Base-by-base conservation (phyloP, 805 yeast genomes). In the Metschnikowia borealis region DNA sequence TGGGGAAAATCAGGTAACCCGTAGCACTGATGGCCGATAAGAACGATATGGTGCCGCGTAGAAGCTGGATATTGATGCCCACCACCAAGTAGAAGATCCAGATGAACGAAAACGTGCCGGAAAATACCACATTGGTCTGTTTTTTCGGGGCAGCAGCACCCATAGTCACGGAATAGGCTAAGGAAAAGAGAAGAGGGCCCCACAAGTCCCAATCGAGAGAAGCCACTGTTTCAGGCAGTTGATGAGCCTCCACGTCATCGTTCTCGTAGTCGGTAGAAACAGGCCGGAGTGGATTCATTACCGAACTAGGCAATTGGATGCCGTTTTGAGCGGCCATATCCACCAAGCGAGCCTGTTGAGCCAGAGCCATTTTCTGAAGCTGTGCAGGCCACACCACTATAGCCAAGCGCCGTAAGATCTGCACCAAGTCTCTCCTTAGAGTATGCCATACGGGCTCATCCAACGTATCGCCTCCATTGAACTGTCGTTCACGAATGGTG, bases 181-280 rank as follows among this genome's bases (percentile, higher is more conserved):
- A 68, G 11, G 84, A 78, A 60, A 84, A 85, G 31, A 84, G 69
- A 49, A 84, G 67, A 5, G 90, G 90, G 2, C 90, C 90, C 89
- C 89, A 81, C 45, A 81, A 64, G 62, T 81, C 85, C 85, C 85
- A 81, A 48, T 80, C 84, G 47, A 80, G 60, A 45, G 46, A 43
- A 15, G 50, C 46, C 23, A 43, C 46, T 13, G 39, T 34, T 6
- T 55, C 63, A 6, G 52, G 45, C 17, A 40, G 34, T 14, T 41
- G 44, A 11, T 35, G 46, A 8, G 38, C 13, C 10, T 18, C 41
- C 31, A 61, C 66, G 33, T 46, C 56, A 1, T 67, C 41, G 8
- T 8, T 29, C 13, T 20, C 39, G 13, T 37, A 37, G 39, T 37
- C 39, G 3, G 6, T 10, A 13, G 31, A 14, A 10, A 38, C 31